These are phyloP conservation scores for Myxozyma udenii DNA, from an alignment of 805 yeast genomes.

Conservation along the genomic window DNA sequence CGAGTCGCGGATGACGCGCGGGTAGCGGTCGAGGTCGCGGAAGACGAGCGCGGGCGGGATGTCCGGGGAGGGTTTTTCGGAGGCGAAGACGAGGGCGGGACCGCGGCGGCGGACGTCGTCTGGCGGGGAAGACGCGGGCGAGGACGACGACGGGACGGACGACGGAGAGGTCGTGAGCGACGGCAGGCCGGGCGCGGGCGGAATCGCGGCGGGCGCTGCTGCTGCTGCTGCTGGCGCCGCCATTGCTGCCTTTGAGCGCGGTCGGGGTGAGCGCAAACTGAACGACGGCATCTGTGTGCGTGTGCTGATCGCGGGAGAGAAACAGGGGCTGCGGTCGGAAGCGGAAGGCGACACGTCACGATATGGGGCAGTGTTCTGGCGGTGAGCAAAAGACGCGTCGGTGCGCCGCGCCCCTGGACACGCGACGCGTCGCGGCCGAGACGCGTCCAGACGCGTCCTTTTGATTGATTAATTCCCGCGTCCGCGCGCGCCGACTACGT, in stretches of 20 bases:
- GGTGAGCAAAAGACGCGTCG: too few species aligned
- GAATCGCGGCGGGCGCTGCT: background rate
- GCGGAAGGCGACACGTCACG: background rate
- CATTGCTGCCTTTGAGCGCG: background rate
- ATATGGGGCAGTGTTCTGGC: background rate
- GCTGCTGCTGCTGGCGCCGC: background rate
- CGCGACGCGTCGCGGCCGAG: background rate
- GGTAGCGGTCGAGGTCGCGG: slow-evolving; percentile 26
- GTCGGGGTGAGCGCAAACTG: background rate
- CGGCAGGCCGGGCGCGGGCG: slow-evolving; percentile 1
- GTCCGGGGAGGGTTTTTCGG: too few species aligned
- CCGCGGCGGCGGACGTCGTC: background rate
- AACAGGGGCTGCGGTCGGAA: background rate
- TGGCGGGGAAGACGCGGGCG: background rate
- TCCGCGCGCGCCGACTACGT: too few species aligned
- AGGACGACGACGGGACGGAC: background rate
- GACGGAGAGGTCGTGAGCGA: background rate
- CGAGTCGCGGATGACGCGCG: slow-evolving; percentile 9
- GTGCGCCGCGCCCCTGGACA: background rate
- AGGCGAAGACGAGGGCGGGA: slow-evolving; percentile 1
- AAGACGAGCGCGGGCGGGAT: slow-evolving; percentile 17
- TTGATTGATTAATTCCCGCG: too few species aligned
- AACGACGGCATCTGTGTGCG: background rate
- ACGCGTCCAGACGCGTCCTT: too few species aligned
- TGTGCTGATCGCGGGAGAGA: background rate